Evolutionary conservation across 139 green algal species (phyloP).

Genomic region (Coelastrella sp.): DNA sequence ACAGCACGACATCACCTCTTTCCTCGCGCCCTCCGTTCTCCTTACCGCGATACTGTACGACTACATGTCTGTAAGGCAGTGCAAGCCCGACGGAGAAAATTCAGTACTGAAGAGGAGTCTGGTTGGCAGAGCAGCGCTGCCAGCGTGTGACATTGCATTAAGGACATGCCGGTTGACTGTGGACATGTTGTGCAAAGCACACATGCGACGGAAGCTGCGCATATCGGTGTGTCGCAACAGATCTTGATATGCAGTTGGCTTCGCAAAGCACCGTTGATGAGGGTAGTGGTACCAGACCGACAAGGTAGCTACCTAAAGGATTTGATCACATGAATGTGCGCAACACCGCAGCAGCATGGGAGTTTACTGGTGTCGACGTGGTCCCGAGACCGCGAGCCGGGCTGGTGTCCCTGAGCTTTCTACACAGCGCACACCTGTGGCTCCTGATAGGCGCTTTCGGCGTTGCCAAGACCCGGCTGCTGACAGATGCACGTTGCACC

Average conservation of each 20-base stretch:
- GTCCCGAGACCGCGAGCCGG: neutral
- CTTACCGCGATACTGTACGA: neutral
- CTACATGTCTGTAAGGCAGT: slow-evolving; percentile 18
- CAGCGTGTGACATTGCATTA: no score
- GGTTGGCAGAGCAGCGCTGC: neutral
- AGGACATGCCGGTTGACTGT: no score
- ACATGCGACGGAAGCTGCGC: no score
- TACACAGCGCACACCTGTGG: neutral
- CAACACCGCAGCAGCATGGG: no score
- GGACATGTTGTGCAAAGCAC: no score
- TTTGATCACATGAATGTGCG: no score
- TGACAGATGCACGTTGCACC: neutral
- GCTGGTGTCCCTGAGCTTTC: neutral
- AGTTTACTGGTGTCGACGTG: neutral
- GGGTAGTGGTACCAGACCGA: no score
- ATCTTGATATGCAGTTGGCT: neutral
- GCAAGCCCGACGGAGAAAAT: neutral
- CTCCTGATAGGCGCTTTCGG: neutral
- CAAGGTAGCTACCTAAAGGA: no score
- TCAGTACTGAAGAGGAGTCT: neutral
- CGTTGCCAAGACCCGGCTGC: neutral
- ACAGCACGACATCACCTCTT: neutral
- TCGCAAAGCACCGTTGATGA: neutral
- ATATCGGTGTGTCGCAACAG: neutral
- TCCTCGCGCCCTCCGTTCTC: neutral